Evolutionary conservation across 1,284 basidiomycete species (phyloP), one percentile per base, ranked within the genome.

Genomic region (Polyporus tsugae): DNA sequence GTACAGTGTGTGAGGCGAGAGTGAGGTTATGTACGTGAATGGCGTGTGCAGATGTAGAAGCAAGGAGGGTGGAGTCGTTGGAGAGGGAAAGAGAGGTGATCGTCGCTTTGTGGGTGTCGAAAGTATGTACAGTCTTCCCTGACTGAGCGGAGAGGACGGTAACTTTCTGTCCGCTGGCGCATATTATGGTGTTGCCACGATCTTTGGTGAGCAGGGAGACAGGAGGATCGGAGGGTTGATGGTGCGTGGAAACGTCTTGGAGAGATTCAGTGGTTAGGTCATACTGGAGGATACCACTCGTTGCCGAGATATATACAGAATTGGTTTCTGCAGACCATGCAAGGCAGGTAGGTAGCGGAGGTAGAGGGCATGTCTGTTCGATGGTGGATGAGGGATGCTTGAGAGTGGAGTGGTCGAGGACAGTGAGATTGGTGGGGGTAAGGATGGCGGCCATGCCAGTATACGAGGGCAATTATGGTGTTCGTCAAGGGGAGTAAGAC

Each of bases 11-110:
- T 13, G 88, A 85, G 13, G 82, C 83, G 11, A 84, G 79, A 0
- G 85, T 79, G 49, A 92, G 79, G 71, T 90, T 87, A 72, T 91
- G 84, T 5, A 92, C 80, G 71, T 91, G 84, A n/a, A 86, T 85
- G 3, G 83, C 81, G 58, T 79, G 78, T 0, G 80, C 73, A 25
- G 90, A 87, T 2, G 86, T 85, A 0, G 86, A 86, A 0, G 87
- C 87, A 46, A 93, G 82, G 29, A 90, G 77, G 6, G 84, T 84
- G n/a, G 77, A 76, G 71, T 91, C 89, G 66, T 82, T 88, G 19
- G 88, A 90, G 2, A 91, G 76, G 0, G 90, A 84, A 13, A 93
- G 75, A 6, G 83, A 84, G 10, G 80, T 85, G 52, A 92, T 75
- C 13, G 80, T 62, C 0, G 77, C 70, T 70, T 89, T 88, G 80